Evolutionary conservation across 176 grass and related monocot genomes (phyloP), one percentile per base, ranked within the genome.

Genomic region (Juncus inflexus): DNA sequence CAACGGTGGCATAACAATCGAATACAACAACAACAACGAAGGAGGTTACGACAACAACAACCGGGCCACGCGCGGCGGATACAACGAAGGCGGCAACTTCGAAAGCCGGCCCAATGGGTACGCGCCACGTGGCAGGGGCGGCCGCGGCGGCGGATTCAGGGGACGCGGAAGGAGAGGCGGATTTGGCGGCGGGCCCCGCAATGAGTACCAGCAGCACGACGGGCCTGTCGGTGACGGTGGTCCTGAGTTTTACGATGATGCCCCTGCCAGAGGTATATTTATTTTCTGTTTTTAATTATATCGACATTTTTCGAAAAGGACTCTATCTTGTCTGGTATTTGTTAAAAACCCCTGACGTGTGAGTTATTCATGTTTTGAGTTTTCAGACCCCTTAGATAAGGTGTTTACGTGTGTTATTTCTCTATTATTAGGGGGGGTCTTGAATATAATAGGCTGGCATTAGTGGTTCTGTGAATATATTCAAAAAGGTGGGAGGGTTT

Each of bases 131-230:
- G 89, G 80, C 52, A 85, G 85, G 55, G 88, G 94, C 55, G 92
- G 85, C 40, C 87, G 55, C 74, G 92, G 90, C 64, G 81, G 82
- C 3, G 72, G 76, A 65, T 74, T 83, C 9, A 78, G 73, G 65
- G 87, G 83, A 52, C 67, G 76, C 62, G 87, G 83, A 59, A 90
- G 87, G 50, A 76, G 87, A 80, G 72, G 72, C 60, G 67, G 60
- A 10, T 75, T 70, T 53, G 87, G 83, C 83, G 76, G 83, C 83
- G 76, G 83, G 6, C 53, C 57, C 6, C 85, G 74, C 37, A 37
- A 79, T 70, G 89, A 92, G 55, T 92, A 99, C 63, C 94, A 84
- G 60, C 82, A 89, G 12, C 19, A 28, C 19, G 94, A 97, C 47
- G 77, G 66, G 14, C 66, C 66, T 56, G 19, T 28, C 19, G 19